These are phyloP conservation scores for Penicillium arizonense DNA, from an alignment of 495 filamentous ascomycete genomes.

Conservation along the genomic window DNA sequence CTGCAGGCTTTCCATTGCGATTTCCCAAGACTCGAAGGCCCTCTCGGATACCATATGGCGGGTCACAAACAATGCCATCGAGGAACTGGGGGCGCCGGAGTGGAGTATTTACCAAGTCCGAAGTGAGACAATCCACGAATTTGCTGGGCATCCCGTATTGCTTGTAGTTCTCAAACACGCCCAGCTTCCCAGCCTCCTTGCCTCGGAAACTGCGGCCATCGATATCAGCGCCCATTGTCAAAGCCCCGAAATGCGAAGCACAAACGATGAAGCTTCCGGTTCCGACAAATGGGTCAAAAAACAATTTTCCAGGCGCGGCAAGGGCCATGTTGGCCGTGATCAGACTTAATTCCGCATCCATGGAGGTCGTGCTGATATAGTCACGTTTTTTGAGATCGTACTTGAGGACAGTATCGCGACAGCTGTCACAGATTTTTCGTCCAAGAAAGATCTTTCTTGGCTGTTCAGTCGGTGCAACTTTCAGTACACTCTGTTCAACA, in stretches of 20 bases:
- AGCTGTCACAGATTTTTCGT: slow-evolving; percentile 61
- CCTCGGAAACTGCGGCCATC: slow-evolving; percentile 86
- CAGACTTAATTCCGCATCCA: slow-evolving; percentile 92
- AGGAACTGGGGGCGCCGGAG: slow-evolving; percentile 59
- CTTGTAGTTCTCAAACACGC: slow-evolving; percentile 71
- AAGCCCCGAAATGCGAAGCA: slow-evolving; percentile 83
- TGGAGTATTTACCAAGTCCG: slow-evolving; percentile 88
- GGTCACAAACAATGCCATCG: slow-evolving; percentile 94
- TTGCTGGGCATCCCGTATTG: slow-evolving; percentile 70
- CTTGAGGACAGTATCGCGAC: slow-evolving; percentile 62
- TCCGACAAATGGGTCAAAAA: slow-evolving; percentile 93
- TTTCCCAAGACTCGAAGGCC: slow-evolving; percentile 83
- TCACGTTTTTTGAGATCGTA: slow-evolving; percentile 89
- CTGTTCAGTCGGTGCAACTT: slow-evolving; percentile 28
- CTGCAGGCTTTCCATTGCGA: slow-evolving; percentile 60
- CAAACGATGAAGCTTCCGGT: slow-evolving; percentile 89
- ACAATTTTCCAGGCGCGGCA: slow-evolving; percentile 75
- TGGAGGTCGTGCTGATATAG: slow-evolving; percentile 94
- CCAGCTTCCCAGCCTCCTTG: slow-evolving; percentile 45
- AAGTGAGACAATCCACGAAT: slow-evolving; percentile 74
- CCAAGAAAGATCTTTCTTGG: slow-evolving; percentile 70
- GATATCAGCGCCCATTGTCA: slow-evolving; percentile 83
- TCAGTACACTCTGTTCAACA: slow-evolving; percentile 13
- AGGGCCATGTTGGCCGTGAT: slow-evolving; percentile 89
- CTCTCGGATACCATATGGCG: slow-evolving; percentile 95